A percentile compares a stretch with the other conserved stretches of the same genome.
These are phyloP conservation scores for Neopestalotiopsis clavispora DNA, from an alignment of 2,329 filamentous ascomycete species.

Conservation along the genomic window DNA sequence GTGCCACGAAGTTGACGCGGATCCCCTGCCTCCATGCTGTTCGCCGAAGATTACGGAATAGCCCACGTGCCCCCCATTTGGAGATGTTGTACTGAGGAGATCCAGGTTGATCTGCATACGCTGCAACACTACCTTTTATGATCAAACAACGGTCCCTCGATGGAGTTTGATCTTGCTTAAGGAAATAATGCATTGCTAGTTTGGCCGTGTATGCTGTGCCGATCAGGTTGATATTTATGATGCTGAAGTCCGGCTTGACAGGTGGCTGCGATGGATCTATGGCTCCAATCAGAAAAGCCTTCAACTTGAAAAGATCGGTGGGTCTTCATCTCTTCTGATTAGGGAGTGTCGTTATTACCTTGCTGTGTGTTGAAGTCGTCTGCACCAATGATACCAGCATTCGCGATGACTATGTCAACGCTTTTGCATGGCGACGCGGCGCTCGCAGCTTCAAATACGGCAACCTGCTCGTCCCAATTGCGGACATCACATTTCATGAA, in stretches of 20 bases:
- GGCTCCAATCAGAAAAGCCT: background rate
- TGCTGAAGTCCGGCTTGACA: slow-evolving; percentile 7
- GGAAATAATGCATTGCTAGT: slow-evolving; percentile 10
- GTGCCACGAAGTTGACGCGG: slow-evolving; percentile 8
- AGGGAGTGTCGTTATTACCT: background rate
- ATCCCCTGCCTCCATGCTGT: background rate
- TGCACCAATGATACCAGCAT: background rate
- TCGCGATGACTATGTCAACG: slow-evolving; percentile 11
- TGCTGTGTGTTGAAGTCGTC: slow-evolving; percentile 1
- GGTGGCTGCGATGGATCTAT: slow-evolving; percentile 1
- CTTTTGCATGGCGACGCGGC: background rate
- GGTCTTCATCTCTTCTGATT: background rate
- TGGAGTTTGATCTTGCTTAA: background rate
- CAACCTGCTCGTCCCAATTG: slow-evolving; percentile 7
- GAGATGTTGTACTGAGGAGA: slow-evolving; percentile 5
- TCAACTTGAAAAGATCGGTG: background rate
- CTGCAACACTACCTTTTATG: slow-evolving; percentile 7
- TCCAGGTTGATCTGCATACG: slow-evolving; percentile 1
- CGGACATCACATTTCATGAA: slow-evolving; percentile 7
- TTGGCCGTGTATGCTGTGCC: slow-evolving; percentile 6
- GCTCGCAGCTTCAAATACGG: slow-evolving; percentile 7
- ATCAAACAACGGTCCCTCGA: slow-evolving; percentile 8
- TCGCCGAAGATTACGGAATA: slow-evolving; percentile 2
- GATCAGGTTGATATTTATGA: background rate
- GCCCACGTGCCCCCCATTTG: slow-evolving; percentile 2